phyloP scores from a whole-genome alignment of 106 monocot genomes.

The Dendrobium officinale region DNA sequence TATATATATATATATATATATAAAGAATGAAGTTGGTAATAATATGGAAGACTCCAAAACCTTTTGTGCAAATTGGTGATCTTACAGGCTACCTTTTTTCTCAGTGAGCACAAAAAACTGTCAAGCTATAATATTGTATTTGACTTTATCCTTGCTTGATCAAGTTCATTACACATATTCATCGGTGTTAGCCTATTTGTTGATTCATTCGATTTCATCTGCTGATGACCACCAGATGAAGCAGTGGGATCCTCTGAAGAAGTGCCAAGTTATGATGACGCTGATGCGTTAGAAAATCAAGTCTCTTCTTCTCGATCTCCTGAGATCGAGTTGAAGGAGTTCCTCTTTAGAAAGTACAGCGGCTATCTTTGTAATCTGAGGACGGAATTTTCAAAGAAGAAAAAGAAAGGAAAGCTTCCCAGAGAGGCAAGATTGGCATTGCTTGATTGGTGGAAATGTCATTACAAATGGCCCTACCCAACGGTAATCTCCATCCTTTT shows the following conservation, averaged over 20 bases:
- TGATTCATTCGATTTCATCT: no score
- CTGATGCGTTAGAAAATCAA: conserved; percentile 25
- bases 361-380: conserved; percentile 51
- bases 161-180: no score
- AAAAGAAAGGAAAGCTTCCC: conserved; percentile 70
- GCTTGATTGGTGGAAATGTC: conserved; percentile 65
- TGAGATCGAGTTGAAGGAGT: conserved; percentile 52
- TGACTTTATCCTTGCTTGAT: no score
- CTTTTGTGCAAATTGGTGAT: no score
- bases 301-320: conserved; percentile 23
- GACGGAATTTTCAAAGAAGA: conserved; percentile 69
- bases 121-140: no score
- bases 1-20: no score
- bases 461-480: conserved; percentile 73
- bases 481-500: conserved; percentile 30
- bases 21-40: no score
- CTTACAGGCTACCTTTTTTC: no score
- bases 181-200: no score
- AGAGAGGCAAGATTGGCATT: conserved; percentile 50
- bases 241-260: conserved; percentile 54
- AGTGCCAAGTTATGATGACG: conserved; percentile 36
- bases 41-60: no score
- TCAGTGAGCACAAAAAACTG: no score
- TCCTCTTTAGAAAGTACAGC: conserved; percentile 76
- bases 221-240: conserved; percentile 27